A percentile compares a stretch with the other conserved stretches of the same genome.
Evolutionary conservation across 192 early-diverging fungal species (phyloP).

Genomic region (Chytriomyces sp.): DNA sequence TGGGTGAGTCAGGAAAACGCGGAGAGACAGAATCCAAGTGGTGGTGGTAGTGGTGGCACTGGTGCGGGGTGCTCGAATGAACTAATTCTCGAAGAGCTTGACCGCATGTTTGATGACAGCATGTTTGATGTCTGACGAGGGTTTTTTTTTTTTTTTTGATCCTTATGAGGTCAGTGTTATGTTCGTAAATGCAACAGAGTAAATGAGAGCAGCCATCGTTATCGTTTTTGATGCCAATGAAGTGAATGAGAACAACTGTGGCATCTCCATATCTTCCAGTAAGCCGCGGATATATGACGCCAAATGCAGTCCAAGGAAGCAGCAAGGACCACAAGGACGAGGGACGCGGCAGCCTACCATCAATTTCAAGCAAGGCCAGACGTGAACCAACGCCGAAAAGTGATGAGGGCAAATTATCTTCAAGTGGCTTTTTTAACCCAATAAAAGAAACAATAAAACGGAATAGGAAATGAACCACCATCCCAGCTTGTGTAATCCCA

Average conservation of each 20-base stretch:
- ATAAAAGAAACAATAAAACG: background rate
- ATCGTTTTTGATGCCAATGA: no score
- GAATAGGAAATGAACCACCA: background rate
- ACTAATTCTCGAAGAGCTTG: conserved; percentile 19
- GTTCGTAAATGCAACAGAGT: no score
- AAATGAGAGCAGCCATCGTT: no score
- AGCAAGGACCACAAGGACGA: background rate
- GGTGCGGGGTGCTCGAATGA: background rate
- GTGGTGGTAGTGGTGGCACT: no score
- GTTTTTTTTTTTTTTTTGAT: background rate
- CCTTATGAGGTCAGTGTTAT: no score
- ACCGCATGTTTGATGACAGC: conserved; percentile 24
- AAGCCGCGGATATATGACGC: no score
- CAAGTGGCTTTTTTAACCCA: background rate
- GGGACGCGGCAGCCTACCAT: background rate
- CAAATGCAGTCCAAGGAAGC: no score
- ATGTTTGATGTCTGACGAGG: conserved; percentile 6
- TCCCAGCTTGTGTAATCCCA: background rate
- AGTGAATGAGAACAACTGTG: no score
- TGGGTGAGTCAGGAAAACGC: background rate
- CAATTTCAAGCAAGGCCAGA: background rate
- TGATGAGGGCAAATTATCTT: background rate
- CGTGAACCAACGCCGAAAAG: background rate
- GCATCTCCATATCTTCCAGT: no score
- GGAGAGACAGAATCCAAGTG: no score